A percentile compares a stretch with the other conserved stretches of the same genome.
These are phyloP conservation scores for Halophytophthora batemanensis DNA, from an alignment of 352 stramenopile genomes.

Conservation along the genomic window DNA sequence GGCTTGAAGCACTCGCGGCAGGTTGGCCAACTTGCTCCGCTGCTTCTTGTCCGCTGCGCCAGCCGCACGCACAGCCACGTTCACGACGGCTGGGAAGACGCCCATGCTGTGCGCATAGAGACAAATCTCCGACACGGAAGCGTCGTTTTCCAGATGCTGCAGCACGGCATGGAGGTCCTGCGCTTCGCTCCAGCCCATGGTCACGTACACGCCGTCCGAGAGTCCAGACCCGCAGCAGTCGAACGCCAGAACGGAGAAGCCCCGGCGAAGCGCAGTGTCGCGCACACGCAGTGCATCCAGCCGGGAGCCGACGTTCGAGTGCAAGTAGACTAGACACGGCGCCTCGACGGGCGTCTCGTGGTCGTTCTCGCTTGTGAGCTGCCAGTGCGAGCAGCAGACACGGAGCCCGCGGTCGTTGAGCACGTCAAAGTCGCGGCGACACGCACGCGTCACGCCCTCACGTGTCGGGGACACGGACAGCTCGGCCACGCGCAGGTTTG, in stretches of 20 bases:
- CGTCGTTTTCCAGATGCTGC: constrained; percentile 49
- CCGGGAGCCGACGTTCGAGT: constrained; percentile 81
- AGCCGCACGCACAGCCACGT: constrained; percentile 60
- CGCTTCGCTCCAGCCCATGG: constrained; percentile 82
- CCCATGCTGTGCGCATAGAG: constrained; percentile 86
- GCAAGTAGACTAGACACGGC: constrained; percentile 76
- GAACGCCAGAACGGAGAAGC: constrained; percentile 80
- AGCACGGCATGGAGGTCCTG: constrained; percentile 72
- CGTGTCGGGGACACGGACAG: constrained; percentile 16
- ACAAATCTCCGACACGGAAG: constrained; percentile 49
- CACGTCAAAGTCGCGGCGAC: constrained; percentile 58
- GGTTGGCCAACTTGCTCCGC: constrained; percentile 45
- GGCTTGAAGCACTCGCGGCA: constrained; percentile 51
- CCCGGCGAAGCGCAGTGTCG: constrained; percentile 51
- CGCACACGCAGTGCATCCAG: constrained; percentile 67
- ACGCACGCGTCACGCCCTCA: constrained; percentile 21
- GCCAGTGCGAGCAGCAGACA: constrained; percentile 75
- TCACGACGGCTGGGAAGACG: constrained; percentile 73
- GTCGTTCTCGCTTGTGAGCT: constrained; percentile 36
- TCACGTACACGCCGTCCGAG: constrained; percentile 83
- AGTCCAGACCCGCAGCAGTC: constrained; percentile 78
- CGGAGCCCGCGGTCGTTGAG: constrained; percentile 68
- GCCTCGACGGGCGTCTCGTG: constrained; percentile 7
- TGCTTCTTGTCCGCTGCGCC: constrained; percentile 42
- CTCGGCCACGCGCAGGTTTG: constrained; percentile 39